These are phyloP conservation scores for Fusarium sp. DNA, from an alignment of 2,329 filamentous ascomycete genomes.

Conservation along the genomic window DNA sequence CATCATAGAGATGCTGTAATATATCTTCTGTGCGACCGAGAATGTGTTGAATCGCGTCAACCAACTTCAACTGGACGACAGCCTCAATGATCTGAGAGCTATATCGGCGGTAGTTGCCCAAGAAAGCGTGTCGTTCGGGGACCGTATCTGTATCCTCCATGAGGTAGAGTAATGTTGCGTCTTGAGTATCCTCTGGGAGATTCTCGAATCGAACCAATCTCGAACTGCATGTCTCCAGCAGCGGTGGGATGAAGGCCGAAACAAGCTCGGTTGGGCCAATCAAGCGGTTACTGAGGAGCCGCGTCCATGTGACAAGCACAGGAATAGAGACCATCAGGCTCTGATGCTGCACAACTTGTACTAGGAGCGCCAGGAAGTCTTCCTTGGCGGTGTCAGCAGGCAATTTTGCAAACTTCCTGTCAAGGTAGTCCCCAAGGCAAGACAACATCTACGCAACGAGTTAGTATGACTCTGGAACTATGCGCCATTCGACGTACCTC, in stretches of 20 bases:
- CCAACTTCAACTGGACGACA: slow-evolving; percentile 81
- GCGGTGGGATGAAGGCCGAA: slow-evolving; percentile 71
- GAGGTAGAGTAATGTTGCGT: slow-evolving; percentile 82
- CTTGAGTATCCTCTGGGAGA: slow-evolving; percentile 80
- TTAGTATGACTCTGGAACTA: not conserved
- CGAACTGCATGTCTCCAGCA: slow-evolving; percentile 84
- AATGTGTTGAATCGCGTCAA: slow-evolving; percentile 88
- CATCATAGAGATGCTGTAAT: slow-evolving; percentile 78
- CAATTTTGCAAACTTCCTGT: slow-evolving; percentile 75
- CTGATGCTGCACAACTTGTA: slow-evolving; percentile 80
- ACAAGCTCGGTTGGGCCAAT: slow-evolving; percentile 70
- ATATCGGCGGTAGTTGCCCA: slow-evolving; percentile 94
- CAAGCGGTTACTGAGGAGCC: slow-evolving; percentile 75
- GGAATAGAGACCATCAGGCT: slow-evolving; percentile 95
- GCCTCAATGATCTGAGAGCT: slow-evolving; percentile 86
- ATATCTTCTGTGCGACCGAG: slow-evolving; percentile 79
- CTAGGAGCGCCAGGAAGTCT: slow-evolving; percentile 80
- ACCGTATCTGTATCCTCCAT: slow-evolving; percentile 94
- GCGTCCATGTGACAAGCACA: slow-evolving; percentile 88
- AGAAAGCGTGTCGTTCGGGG: slow-evolving; percentile 91
- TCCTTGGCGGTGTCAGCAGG: slow-evolving; percentile 71
- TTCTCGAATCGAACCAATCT: slow-evolving; percentile 88
- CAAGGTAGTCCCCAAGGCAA: slow-evolving; percentile 83
- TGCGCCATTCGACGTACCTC: slow-evolving; percentile 66
- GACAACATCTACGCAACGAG: slow-evolving; percentile 73